A percentile compares a stretch with the other conserved stretches of the same genome.
Conservation (phyloP, 495 filamentous ascomycete species). For the Talaromyces trachyspermus region DNA sequence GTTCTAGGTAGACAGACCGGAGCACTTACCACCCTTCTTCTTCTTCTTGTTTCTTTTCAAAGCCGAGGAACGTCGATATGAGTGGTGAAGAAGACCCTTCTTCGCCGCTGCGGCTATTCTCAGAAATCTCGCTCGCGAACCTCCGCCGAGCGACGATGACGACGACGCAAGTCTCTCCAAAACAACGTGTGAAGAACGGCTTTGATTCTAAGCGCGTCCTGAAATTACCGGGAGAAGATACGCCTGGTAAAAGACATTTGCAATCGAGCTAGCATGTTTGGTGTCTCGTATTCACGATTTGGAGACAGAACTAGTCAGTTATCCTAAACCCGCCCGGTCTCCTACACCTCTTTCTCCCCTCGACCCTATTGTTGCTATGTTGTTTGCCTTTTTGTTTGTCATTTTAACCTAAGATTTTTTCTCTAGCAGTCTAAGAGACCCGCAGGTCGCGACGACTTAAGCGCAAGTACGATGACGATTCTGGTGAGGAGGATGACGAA, state of each 20-base stretch:
- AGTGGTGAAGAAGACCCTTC: constrained; percentile 1
- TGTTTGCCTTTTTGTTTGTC: background rate
- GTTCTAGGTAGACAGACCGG: too few relatives aligned
- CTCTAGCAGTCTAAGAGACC: constrained; percentile 15
- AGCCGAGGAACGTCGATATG: background rate
- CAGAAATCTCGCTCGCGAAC: constrained; percentile 51
- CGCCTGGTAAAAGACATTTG: constrained; percentile 58
- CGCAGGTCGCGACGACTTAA: constrained; percentile 6
- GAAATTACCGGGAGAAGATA: constrained; percentile 59
- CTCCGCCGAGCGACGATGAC: constrained; percentile 29
- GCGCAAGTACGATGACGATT: constrained; percentile 6
- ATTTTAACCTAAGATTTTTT: constrained; percentile 26
- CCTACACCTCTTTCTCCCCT: constrained; percentile 33
- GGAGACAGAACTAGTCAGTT: constrained; percentile 56
- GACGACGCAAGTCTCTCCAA: constrained; percentile 27
- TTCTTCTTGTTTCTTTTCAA: background rate
- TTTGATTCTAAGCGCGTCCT: constrained; percentile 37
- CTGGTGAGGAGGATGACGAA: constrained; percentile 21
- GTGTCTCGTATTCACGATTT: constrained; percentile 60
- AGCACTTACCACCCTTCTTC: too few relatives aligned
- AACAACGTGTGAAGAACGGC: constrained; percentile 33
- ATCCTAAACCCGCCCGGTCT: constrained; percentile 48
- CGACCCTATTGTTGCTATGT: constrained; percentile 24
- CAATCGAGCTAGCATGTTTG: constrained; percentile 63
- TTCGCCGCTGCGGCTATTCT: constrained; percentile 48